Evolutionary conservation across 352 stramenopile species (phyloP), one percentile per base, ranked within the genome.

Genomic region (Pythium phragmitis): DNA sequence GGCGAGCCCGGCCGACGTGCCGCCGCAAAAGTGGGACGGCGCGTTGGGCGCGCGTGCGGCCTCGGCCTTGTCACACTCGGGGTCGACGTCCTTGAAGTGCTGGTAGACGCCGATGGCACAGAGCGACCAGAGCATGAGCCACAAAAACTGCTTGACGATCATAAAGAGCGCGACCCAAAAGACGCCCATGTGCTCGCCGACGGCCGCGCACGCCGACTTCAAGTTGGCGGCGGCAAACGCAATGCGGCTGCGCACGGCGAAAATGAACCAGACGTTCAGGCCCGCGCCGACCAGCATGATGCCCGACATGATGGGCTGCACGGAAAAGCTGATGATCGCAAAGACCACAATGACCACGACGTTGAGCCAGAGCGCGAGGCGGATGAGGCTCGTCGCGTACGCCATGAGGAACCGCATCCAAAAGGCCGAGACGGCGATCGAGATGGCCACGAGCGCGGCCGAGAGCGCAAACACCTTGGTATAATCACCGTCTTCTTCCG

Each of bases 221-320:
- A 95, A 64, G 63, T 93, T 92, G n/a, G 84, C 84, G 1, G 77
- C 86, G 16, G 86, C 86, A 60, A 95, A 95, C 37, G 70, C 84
- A 42, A 95, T 95, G 49, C 86, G 82, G 64, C 91, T 82, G 57
- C 86, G 79, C 16, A 95, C 84, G 0, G 77, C 77, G 54, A 77
- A 91, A 55, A 95, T 92, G 63, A 76, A 94, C 67, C 86, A 94
- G 28, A 94, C 83, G 67, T 94, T 94, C 50, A 94, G 73, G 3
- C 72, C 80, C 2, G 82, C 86, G 63, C 88, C 54, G 4, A 73
- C 11, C 4, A 93, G 62, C 50, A 90, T 86, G 19, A 90, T 37
- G 4, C 88, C 69, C 19, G 75, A 74, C 26, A 84, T 79, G 65
- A 90, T 79, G 0, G 75, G 70, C 43, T 84, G 89, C 21, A 87